A percentile compares a stretch with the other conserved stretches of the same genome.
These are phyloP conservation scores for Escovopsis sp. DNA, from an alignment of 2,329 filamentous ascomycete genomes.

Conservation along the genomic window DNA sequence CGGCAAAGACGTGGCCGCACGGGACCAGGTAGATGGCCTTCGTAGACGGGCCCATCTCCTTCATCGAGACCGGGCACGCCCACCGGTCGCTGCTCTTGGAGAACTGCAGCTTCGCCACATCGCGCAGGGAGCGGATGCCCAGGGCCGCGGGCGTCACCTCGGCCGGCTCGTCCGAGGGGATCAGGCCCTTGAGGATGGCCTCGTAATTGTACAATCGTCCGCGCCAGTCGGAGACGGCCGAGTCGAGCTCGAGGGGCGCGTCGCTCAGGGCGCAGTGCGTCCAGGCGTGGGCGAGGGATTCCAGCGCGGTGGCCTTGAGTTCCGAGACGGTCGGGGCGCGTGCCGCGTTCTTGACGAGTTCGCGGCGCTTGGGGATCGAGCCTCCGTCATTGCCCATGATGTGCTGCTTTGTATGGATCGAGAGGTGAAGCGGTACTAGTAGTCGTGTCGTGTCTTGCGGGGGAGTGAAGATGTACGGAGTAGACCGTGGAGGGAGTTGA, in stretches of 20 bases:
- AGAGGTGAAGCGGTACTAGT: not conserved
- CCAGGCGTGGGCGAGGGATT: conserved; percentile 80
- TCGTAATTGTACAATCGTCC: conserved; percentile 94
- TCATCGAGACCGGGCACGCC: conserved; percentile 78
- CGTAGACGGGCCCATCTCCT: conserved; percentile 63
- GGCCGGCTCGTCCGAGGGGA: conserved; percentile 40
- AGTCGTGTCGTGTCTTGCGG: too few species aligned
- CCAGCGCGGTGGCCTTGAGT: conserved; percentile 74
- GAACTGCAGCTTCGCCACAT: conserved; percentile 79
- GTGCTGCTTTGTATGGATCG: not conserved
- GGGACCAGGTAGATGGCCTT: conserved; percentile 84
- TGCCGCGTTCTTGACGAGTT: conserved; percentile 89
- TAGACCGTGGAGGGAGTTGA: too few species aligned
- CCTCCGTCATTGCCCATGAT: conserved; percentile 95
- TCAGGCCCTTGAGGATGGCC: conserved; percentile 52
- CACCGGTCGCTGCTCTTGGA: conserved; percentile 38
- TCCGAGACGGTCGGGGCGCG: conserved; percentile 69
- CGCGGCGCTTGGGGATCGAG: conserved; percentile 86
- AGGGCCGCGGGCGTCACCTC: conserved; percentile 27
- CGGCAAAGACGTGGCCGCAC: conserved; percentile 88
- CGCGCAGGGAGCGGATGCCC: conserved; percentile 66
- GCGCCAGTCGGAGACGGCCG: conserved; percentile 69
- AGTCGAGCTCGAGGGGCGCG: conserved; percentile 50
- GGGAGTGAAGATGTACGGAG: too few species aligned
- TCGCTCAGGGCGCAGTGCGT: conserved; percentile 75